A percentile compares a stretch with the other conserved stretches of the same genome.
Evolutionary conservation across 1,284 basidiomycete species (phyloP).

Genomic region (Xerocomus nothofagi): DNA sequence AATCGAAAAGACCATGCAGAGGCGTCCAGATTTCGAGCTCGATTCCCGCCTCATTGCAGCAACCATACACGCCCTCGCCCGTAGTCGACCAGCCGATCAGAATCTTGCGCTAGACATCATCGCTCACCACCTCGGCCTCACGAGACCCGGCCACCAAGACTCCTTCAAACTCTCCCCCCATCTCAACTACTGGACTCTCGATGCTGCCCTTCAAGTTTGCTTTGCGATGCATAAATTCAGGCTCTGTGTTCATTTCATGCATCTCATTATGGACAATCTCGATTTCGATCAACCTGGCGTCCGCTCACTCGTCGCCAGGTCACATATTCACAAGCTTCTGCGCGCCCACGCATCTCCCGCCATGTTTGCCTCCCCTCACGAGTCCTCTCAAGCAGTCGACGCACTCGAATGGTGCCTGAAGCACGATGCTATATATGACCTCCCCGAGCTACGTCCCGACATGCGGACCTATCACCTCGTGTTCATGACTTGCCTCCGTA

Average conservation of each 20-base stretch:
- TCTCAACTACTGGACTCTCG: slow-evolving; percentile 49
- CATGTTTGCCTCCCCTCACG: slow-evolving; percentile 31
- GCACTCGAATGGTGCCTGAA: slow-evolving; percentile 64
- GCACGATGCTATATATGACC: slow-evolving; percentile 42
- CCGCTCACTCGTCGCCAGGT: slow-evolving; percentile 46
- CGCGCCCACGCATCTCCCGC: slow-evolving; percentile 50
- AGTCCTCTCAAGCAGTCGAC: slow-evolving; percentile 46
- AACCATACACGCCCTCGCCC: slow-evolving; percentile 51
- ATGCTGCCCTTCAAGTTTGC: slow-evolving; percentile 57
- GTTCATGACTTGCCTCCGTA: slow-evolving; percentile 57
- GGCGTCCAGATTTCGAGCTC: slow-evolving; percentile 43
- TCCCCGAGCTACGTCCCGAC: slow-evolving; percentile 48
- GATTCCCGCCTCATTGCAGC: slow-evolving; percentile 53
- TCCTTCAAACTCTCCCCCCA: slow-evolving; percentile 38
- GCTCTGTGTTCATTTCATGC: slow-evolving; percentile 54
- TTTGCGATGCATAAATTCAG: slow-evolving; percentile 45
- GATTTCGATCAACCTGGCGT: slow-evolving; percentile 34
- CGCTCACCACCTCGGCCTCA: slow-evolving; percentile 61
- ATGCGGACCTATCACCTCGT: slow-evolving; percentile 55
- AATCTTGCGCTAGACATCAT: slow-evolving; percentile 62
- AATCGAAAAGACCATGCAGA: slow-evolving; percentile 52
- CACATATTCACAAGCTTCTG: slow-evolving; percentile 60
- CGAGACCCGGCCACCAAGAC: slow-evolving; percentile 43
- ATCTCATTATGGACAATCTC: slow-evolving; percentile 48
- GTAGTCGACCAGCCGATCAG: slow-evolving; percentile 57